phyloP scores from a whole-genome alignment of 352 stramenopile genomes.

The Lagenidium giganteum region DNA sequence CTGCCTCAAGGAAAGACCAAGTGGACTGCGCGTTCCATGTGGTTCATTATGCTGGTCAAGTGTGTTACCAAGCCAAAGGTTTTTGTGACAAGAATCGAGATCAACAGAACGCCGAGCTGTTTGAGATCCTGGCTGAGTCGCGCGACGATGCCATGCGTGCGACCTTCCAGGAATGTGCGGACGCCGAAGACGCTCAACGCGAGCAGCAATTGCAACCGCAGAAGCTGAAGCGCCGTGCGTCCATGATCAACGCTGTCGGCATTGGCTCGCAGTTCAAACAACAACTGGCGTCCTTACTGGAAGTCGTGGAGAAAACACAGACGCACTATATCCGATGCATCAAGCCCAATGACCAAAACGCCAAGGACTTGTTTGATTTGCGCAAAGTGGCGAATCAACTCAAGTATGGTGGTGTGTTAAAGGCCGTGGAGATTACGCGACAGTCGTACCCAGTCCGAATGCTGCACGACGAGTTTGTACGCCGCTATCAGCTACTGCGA shows the following conservation, averaged over 20 bases:
- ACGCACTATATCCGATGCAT: constrained; percentile 99
- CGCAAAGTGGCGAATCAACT: constrained; percentile 72
- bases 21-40: constrained; percentile 72
- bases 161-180: constrained; percentile 74
- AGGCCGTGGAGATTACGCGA: constrained; percentile 81
- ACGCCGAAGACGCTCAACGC: constrained; percentile 24
- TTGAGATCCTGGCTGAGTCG: constrained; percentile 57
- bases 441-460: constrained; percentile 82
- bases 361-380: constrained; percentile 85
- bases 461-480: constrained; percentile 56
- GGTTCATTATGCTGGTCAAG: constrained; percentile 74
- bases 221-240: constrained; percentile 59
- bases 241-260: constrained; percentile 56
- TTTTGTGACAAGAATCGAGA: constrained; percentile 90
- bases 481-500: constrained; percentile 39
- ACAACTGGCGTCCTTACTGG: constrained; percentile 90
- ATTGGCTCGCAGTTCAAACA: constrained; percentile 92
- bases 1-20: constrained; percentile 60
- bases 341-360: constrained; percentile 96
- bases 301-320: constrained; percentile 92
- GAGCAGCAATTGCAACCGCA: constrained; percentile 22
- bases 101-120: constrained; percentile 72
- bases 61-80: constrained; percentile 65
- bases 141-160: constrained; percentile 44
- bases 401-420: constrained; percentile 78